Percentiles rank a stretch among this genome's conserved stretches.
Evolutionary conservation across 2,329 filamentous ascomycete species (phyloP).

Genomic region (Aspergillus udagawae): DNA sequence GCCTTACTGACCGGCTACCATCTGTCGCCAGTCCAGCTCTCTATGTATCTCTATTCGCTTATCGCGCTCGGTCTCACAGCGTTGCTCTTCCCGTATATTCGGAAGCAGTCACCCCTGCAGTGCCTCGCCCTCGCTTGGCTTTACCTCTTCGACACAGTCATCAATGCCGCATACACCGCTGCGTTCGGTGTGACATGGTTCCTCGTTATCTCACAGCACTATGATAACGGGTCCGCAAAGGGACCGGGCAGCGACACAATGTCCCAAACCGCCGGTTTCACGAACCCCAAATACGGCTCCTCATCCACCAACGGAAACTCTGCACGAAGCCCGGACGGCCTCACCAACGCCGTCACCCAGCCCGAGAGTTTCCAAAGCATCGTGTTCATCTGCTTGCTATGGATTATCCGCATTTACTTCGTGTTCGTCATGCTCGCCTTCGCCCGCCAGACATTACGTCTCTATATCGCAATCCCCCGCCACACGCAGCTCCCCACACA

Average conservation of each 20-base stretch:
- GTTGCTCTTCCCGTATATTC: conserved; percentile 74
- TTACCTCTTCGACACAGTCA: conserved; percentile 74
- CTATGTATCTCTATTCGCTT: conserved; percentile 88
- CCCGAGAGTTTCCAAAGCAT: conserved; percentile 71
- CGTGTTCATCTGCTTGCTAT: conserved; percentile 68
- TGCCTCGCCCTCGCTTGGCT: conserved; percentile 78
- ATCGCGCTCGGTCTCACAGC: conserved; percentile 63
- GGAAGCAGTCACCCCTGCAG: conserved; percentile 72
- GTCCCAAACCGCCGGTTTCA: conserved; percentile 62
- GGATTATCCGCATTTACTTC: conserved; percentile 76
- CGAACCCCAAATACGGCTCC: conserved; percentile 59
- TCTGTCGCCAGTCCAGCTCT: conserved; percentile 77
- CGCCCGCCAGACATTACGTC: conserved; percentile 70
- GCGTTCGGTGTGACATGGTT: conserved; percentile 86
- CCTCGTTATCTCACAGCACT: conserved; percentile 61
- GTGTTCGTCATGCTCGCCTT: conserved; percentile 78
- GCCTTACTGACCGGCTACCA: conserved; percentile 83
- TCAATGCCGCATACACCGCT: conserved; percentile 78
- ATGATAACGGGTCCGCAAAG: conserved; percentile 42
- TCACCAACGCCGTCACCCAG: conserved; percentile 63
- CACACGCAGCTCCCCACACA: conserved; percentile 38
- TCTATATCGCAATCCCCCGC: conserved; percentile 45
- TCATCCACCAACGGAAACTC: conserved; percentile 52
- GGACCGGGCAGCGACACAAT: conserved; percentile 55
- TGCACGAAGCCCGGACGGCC: conserved; percentile 35